Evolutionary conservation across 140 eudicot genomes (phyloP), one percentile per base, ranked within the genome.

Genomic region (Ambrosia hybrid): DNA sequence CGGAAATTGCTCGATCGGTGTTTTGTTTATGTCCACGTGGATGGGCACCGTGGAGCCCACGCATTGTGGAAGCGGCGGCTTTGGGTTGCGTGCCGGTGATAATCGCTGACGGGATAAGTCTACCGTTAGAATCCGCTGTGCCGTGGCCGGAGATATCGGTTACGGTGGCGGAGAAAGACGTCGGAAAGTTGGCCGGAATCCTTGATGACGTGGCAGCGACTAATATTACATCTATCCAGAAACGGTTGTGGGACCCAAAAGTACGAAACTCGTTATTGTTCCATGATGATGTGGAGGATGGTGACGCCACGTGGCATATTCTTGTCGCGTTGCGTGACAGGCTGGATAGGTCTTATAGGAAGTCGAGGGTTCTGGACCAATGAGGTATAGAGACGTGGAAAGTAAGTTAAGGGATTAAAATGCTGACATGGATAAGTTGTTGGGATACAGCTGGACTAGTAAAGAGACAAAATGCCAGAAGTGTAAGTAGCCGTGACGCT

Each of bases 31-130:
- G 96, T 65, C 97, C 97, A 0, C 70, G 83, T 17, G 97, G 97
- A 51, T 91, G 96, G 97, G 97, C 97, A 16, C 97, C 97, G 2
- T 91, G 97, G 97, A 91, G 97, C 67, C 97, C 97, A 0, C 77
- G 96, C 13, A 60, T 91, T 0, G 94, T 91, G 0, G 97, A 91
- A 15, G 84, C 97, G 1, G 97, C 85, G 3, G 96, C 84, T 3
- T 36, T 91, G 12, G 97, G 97, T 1, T 91, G 97, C 51, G 94
- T 91, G 65, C 96, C 97, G 60, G 96, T 91, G 0, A 79, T 91
- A 2, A 78, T 91, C 33, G 97, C 97, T 0, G 96, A 91, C 63
- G 96, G 86, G 45, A 91, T 91, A 56, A 82, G 83, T 52, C 67
- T 91, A 57, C 96, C 96, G 11, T 86, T 84, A 17, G 70, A 82